Evolutionary conservation across 257 asterid genomes (phyloP), one percentile per base, ranked within the genome.

Genomic region (Ilex aquifolium): DNA sequence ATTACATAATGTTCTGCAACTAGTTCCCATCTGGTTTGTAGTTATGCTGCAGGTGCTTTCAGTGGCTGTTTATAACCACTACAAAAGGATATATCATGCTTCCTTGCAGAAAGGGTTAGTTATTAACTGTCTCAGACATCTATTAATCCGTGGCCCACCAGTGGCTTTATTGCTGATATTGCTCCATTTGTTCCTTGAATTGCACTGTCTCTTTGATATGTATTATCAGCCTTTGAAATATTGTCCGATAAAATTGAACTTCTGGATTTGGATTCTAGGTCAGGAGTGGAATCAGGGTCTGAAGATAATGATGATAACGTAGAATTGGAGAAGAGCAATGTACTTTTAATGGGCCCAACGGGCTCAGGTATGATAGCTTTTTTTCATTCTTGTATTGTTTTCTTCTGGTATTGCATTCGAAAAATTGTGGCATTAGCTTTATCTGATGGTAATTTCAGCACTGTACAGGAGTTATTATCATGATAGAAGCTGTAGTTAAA

Each of bases 291-390:
- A 59, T 49, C 87, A 54, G 52, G 69, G 52, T 67, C 56, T 63
- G 73, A 78, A 56, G 90, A 90, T 74, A 79, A 71, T 46, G 89
- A 78, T 44, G 88, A 87, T 66, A 80, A 83, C 59, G 95, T 90
- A 57, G 95, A 90, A 65, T 72, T 90, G 75, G 97, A 90, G 64
- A 87, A 90, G 80, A 90, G 97, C 93, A 90, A 90, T 69, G 95
- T 90, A 78, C 85, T 90, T 72, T 79, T 90, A 81, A 85, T 90
- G 93, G 97, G 97, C 15, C 97, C 96, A 56, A 90, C 97, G 64
- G 97, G 97, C 66, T 90, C 97, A 77, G 97, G 97, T 82, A 71
- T 70, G 73, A 44, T 51, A 53, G 60, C 58, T 55, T 60, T 55
- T 50, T 68, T 68, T 4, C 62, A n/a, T 27, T 65, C 3, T 31